Percentiles rank a stretch among this genome's conserved stretches.
Conservation (phyloP, 2,329 filamentous ascomycete genomes). For the Xylariaceae sp. region DNA sequence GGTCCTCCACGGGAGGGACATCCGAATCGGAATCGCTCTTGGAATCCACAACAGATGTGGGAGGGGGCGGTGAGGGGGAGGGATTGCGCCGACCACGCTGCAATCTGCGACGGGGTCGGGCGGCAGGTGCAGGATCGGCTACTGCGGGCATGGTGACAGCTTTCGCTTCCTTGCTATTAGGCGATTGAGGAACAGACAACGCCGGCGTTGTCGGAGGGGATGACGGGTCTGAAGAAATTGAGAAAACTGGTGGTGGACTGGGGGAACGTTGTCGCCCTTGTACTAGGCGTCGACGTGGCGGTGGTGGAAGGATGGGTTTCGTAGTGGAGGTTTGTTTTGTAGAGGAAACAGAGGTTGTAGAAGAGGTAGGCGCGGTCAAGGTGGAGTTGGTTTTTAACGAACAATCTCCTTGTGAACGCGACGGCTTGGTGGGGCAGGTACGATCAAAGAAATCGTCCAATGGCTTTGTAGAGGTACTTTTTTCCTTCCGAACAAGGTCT, state of each 20-base stretch:
- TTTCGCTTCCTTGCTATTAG: slow-evolving; percentile 7
- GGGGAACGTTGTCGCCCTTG: slow-evolving; percentile 29
- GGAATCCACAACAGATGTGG: slow-evolving; percentile 17
- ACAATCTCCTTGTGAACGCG: slow-evolving; percentile 16
- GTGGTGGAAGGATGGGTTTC: slow-evolving; percentile 1
- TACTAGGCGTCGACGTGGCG: slow-evolving; percentile 28
- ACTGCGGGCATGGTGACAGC: slow-evolving; percentile 1
- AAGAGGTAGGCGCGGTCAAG: background rate
- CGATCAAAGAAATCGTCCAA: slow-evolving; percentile 3
- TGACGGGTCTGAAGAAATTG: slow-evolving; percentile 30
- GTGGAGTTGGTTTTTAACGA: background rate
- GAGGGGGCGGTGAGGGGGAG: slow-evolving; percentile 12
- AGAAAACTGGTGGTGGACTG: slow-evolving; percentile 29
- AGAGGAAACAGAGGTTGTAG: slow-evolving; percentile 10
- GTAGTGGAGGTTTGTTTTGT: slow-evolving; percentile 6
- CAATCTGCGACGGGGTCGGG: slow-evolving; percentile 25
- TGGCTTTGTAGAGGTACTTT: slow-evolving; percentile 6
- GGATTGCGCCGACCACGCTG: slow-evolving; percentile 24
- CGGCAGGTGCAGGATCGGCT: background rate
- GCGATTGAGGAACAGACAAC: slow-evolving; percentile 18
- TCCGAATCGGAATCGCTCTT: slow-evolving; percentile 16
- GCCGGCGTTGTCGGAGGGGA: slow-evolving; percentile 30
- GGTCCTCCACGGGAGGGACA: background rate
- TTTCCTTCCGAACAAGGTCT: slow-evolving; percentile 6
- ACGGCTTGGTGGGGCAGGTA: slow-evolving; percentile 5